Conservation (phyloP, 768 basidiomycete species). For the Multifurca ochricompacta region DNA sequence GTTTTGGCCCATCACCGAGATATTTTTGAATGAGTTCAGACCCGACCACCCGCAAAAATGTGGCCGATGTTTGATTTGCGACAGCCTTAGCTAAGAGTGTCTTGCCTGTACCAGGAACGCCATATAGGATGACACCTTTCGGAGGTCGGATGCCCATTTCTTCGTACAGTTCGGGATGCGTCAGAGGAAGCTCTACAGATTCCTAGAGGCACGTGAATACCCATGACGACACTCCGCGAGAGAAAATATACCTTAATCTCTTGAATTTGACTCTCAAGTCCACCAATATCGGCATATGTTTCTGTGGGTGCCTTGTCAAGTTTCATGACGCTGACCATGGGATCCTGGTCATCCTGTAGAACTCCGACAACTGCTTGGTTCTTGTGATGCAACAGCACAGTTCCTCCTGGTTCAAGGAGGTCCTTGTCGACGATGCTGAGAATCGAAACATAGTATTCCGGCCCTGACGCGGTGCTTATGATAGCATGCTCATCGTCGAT, state of each 20-base stretch:
- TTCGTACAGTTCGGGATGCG: constrained; percentile 97
- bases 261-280: constrained; percentile 93
- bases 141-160: constrained; percentile 99
- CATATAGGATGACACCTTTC: constrained; percentile 98
- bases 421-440: constrained; percentile 99
- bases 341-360: constrained; percentile 89
- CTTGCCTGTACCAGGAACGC: constrained; percentile 97
- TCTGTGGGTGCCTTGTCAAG: constrained; percentile 98
- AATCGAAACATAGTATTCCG: constrained; percentile 95
- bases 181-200: constrained; percentile 95
- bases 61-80: constrained; percentile 96
- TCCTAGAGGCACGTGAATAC: constrained; percentile 45
- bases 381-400: constrained; percentile 94
- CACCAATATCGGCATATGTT: constrained; percentile 98
- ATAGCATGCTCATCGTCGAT: constrained; percentile 99
- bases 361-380: constrained; percentile 93
- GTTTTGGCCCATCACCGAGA: constrained; percentile 96
- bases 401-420: constrained; percentile 90
- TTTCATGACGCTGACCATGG: constrained; percentile 97
- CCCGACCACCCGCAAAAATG: constrained; percentile 94
- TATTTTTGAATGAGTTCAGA: constrained; percentile 99
- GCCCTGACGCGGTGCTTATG: constrained; percentile 87
- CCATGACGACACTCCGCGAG: neutral
- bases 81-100: constrained; percentile 96
- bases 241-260: constrained; percentile 78